Evolutionary conservation across 2,329 filamentous ascomycete genomes (phyloP), one percentile per base, ranked within the genome.

Genomic region (Trichoderma arundinaceum): DNA sequence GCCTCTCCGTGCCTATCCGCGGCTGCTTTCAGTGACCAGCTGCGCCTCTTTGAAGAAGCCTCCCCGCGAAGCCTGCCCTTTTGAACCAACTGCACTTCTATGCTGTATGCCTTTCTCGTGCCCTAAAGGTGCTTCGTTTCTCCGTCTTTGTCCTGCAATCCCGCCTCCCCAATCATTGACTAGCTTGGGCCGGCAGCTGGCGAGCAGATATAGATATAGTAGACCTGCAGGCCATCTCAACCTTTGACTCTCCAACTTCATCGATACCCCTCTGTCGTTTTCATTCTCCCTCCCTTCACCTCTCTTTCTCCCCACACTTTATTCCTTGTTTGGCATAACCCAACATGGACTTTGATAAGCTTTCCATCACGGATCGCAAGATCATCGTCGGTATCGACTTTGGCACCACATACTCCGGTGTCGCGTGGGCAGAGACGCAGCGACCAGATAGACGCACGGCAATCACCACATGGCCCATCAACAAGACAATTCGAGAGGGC

Each of bases 331-430:
- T 56, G n/a, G 22, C 57, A 28, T 12, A 9, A 28, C 10, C 17
- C 35, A 41, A 9, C 13, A 78, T 79, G 77, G 76, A 79, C 15
- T 77, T 78, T 41, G 75, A 78, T 43, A 74, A 73, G 58, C 72
- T 78, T 56, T 72, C 71, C 48, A 73, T 73, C 33, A 71, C 68
- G 32, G 76, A 77, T 28, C 77, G 77, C 62, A 80, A 77, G 69
- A 77, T 84, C 70, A 80, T 84, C 39, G 76, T 84, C 60, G 81
- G 80, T 22, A 80, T 85, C 65, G 83, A 85, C 69, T 85, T 85
- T 66, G 83, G 83, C 10, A 85, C 83, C 15, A 86, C 83, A 0
- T 85, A 81, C 69, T 83, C 82, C 3, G 82, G 82, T 46, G 76
- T 84, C 6, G 81, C 81, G 10, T 85, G 81, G 80, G 80, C 79